Evolutionary conservation across 2,329 filamentous ascomycete species (phyloP).

Genomic region (Calonectria pseudoreteaudii): DNA sequence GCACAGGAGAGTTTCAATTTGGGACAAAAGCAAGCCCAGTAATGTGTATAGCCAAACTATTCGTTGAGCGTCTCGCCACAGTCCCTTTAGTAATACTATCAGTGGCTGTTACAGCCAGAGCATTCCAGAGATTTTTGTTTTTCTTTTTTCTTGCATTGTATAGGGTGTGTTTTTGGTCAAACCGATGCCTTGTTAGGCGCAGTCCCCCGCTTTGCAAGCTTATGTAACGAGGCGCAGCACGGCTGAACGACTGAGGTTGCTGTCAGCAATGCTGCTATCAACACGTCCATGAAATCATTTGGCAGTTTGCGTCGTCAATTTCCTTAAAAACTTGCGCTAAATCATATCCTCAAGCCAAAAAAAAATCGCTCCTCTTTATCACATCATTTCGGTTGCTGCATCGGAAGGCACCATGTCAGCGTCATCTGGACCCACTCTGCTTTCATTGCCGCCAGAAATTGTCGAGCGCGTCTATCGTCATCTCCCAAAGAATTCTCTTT

Average conservation of each 20-base stretch:
- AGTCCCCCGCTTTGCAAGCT: neutral
- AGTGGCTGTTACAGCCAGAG: too few species aligned
- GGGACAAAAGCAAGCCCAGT: too few species aligned
- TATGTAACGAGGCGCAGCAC: neutral
- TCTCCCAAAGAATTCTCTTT: neutral
- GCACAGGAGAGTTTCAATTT: too few species aligned
- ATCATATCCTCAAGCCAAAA: too few species aligned
- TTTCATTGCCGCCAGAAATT: constrained; percentile 7
- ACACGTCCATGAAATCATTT: neutral
- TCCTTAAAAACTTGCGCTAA: neutral
- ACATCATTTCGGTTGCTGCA: too few species aligned
- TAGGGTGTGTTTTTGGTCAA: neutral
- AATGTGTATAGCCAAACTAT: too few species aligned
- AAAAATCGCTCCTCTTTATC: too few species aligned
- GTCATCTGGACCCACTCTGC: neutral
- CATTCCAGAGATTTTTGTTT: too few species aligned
- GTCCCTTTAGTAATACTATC: too few species aligned
- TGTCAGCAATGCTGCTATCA: neutral
- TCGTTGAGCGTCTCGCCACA: too few species aligned
- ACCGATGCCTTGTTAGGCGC: neutral
- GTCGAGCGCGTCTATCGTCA: neutral
- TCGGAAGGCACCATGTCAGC: neutral
- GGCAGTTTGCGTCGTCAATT: rapidly evolving
- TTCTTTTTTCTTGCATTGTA: too few species aligned
- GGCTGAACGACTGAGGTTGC: neutral